Base-by-base conservation (phyloP, 768 basidiomycete genomes). In the Lentinula aciculospora region DNA sequence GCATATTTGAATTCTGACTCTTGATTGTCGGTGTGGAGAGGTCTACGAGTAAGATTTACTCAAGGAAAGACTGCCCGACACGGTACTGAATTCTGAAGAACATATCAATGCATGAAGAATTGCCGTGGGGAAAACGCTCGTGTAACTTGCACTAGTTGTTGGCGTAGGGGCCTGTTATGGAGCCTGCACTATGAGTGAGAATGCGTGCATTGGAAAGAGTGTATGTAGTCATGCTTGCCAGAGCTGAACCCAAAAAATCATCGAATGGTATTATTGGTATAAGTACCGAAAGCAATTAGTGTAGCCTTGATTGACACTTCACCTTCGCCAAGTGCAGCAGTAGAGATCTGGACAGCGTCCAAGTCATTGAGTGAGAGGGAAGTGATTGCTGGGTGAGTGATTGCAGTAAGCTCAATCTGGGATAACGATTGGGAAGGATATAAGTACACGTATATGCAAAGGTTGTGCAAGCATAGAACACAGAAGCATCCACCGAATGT, bases 1-100 rank as follows among this genome's bases (percentile, higher is more conserved):
- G 83, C 79, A 66, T 94, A 94, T 65, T 82, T 86, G 29, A 73
- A 65, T 60, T 74, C 70, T 56, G 76, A 74, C 57, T 64, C 55
- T 23, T 46, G 21, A 21, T 19, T 19, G 5, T 40, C n/a, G n/a
- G n/a, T 10, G 28, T 57, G 56, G 6, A 57, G 21, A 15, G 29
- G 36, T 19, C 56, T 42, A 19, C 46, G 32, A n/a, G 40, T 17
- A 9, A 12, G 4, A 15, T 4, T 25, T 10, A 42, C 25, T 34
- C 55, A 19, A 37, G n/a, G n/a, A n/a, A n/a, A n/a, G n/a, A n/a
- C n/a, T n/a, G 45, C 23, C 2, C 56, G 56, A 46, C 34, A 21
- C 34, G 56, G 12, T 2, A 34, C n/a, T n/a, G n/a, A 45, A 39
- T 36, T 56, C 27, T 17, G 44, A 25, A 56, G 29, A 28, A 25